These are phyloP conservation scores for Komagataea norvegica DNA, from an alignment of 1,139 yeast genomes.

Conservation along the genomic window DNA sequence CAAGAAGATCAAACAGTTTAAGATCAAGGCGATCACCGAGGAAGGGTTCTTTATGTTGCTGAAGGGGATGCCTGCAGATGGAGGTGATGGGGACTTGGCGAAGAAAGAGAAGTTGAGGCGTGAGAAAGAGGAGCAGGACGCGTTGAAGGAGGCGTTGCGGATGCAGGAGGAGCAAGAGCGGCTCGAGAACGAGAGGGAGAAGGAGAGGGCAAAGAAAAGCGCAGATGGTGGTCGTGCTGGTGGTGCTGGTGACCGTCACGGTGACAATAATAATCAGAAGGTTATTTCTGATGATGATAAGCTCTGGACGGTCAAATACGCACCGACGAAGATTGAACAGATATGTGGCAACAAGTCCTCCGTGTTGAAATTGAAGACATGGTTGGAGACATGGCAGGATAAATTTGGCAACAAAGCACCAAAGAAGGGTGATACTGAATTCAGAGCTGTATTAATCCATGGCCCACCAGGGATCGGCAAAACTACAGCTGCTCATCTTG, in stretches of 20 bases:
- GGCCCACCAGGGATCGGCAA: conserved; percentile 88
- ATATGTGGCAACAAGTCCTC: conserved; percentile 89
- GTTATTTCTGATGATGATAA: conserved; percentile 40
- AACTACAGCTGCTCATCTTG: conserved; percentile 73
- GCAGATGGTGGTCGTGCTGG: conserved; percentile 21
- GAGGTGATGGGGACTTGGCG: conserved; percentile 81
- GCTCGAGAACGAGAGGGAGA: conserved; percentile 26
- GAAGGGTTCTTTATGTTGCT: conserved; percentile 78
- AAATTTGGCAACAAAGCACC: conserved; percentile 51
- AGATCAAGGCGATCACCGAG: conserved; percentile 79
- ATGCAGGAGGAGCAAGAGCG: conserved; percentile 37
- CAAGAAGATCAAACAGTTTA: conserved; percentile 65
- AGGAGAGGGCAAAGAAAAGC: conserved; percentile 24
- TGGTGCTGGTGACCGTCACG: no score
- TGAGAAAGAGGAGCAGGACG: conserved; percentile 56
- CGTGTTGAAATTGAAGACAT: conserved; percentile 56
- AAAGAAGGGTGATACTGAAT: conserved; percentile 57
- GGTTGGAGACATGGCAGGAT: conserved; percentile 78
- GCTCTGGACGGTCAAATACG: conserved; percentile 91
- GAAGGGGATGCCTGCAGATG: conserved; percentile 81
- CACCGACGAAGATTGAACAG: conserved; percentile 71
- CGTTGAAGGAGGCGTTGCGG: conserved; percentile 46
- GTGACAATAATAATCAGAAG: no score
- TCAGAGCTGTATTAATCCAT: conserved; percentile 77
- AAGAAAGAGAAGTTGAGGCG: conserved; percentile 65